phyloP scores from a whole-genome alignment of 23 red algal species.

The Gracilaria caudata region DNA sequence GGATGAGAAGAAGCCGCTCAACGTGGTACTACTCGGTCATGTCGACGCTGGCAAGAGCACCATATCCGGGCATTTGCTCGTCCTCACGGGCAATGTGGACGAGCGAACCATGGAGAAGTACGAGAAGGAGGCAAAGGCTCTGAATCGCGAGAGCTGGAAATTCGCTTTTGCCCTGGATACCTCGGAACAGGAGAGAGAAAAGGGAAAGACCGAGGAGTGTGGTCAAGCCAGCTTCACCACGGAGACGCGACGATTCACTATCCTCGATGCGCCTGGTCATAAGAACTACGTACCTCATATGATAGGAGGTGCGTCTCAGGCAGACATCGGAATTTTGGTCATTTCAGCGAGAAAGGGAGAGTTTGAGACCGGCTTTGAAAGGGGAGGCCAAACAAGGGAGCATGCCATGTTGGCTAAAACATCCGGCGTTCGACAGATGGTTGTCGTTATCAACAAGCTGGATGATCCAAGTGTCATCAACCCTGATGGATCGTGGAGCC shows the following conservation, averaged over 20 bases:
- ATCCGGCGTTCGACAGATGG: constrained; percentile 87
- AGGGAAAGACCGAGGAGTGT: constrained; percentile 98
- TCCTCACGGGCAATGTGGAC: constrained; percentile 95
- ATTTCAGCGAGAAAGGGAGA: constrained; percentile 99
- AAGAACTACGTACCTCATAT: constrained; percentile 99
- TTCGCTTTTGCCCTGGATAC: constrained; percentile 96
- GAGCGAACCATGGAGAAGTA: constrained; percentile 99
- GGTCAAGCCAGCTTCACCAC: constrained; percentile 92
- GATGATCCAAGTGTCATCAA: constrained; percentile 90
- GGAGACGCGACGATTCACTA: constrained; percentile 81
- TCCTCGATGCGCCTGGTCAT: constrained; percentile 97
- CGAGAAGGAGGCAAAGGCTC: constrained; percentile 96
- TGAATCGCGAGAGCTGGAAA: constrained; percentile 98
- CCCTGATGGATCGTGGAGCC: constrained; percentile 76
- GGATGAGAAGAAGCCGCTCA: constrained; percentile 85
- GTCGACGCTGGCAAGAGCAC: constrained; percentile 98
- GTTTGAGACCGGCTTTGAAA: constrained; percentile 99
- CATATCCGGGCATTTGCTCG: constrained; percentile 93
- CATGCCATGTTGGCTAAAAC: constrained; percentile 99
- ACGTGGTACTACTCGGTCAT: constrained; percentile 97
- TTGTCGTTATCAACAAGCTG: constrained; percentile 94
- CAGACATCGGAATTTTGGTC: constrained; percentile 96
- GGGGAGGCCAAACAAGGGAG: constrained; percentile 96
- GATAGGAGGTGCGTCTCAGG: constrained; percentile 94
- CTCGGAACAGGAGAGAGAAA: constrained; percentile 92